phyloP scores from a whole-genome alignment of 345 rosid species.

The Citrus glauca region DNA sequence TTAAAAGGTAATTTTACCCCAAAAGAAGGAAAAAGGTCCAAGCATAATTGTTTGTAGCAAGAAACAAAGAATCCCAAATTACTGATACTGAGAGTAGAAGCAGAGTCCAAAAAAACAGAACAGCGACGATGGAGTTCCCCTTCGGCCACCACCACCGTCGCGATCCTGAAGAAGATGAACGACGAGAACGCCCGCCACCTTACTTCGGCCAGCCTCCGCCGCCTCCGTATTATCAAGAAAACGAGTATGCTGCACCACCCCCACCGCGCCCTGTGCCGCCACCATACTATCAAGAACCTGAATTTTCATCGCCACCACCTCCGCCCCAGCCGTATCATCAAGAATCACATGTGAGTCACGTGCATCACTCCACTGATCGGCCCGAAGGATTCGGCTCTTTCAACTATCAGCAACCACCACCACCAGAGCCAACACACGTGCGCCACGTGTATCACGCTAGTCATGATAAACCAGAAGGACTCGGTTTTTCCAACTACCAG shows the following conservation, averaged over 20 bases:
- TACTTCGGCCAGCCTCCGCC: conserved; percentile 18
- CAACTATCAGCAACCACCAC: conserved; percentile 19
- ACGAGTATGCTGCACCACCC: conserved; percentile 17
- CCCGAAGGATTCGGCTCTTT: not conserved
- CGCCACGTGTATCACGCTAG: conserved; percentile 30
- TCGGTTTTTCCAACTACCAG: not conserved
- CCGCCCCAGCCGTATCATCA: conserved; percentile 20
- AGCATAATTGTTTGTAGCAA: too few relatives aligned
- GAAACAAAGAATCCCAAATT: too few relatives aligned
- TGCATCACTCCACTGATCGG: conserved; percentile 21
- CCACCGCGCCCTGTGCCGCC: conserved; percentile 23
- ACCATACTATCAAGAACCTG: not conserved
- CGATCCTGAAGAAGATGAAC: conserved; percentile 29
- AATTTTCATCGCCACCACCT: conserved; percentile 28
- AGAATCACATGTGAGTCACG: conserved; percentile 36
- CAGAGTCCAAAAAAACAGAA: not conserved
- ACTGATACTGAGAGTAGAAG: not conserved
- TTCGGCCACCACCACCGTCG: conserved; percentile 31
- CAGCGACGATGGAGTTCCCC: conserved; percentile 45
- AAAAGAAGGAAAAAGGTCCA: too few relatives aligned
- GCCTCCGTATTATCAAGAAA: conserved; percentile 1
- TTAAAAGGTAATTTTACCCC: too few relatives aligned
- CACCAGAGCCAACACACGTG: conserved; percentile 40
- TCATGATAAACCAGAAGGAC: conserved; percentile 3
- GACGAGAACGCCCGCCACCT: conserved; percentile 16